These are phyloP conservation scores for Arabidopsis lyrata DNA, from an alignment of 441 rosid species.

Conservation along the genomic window DNA sequence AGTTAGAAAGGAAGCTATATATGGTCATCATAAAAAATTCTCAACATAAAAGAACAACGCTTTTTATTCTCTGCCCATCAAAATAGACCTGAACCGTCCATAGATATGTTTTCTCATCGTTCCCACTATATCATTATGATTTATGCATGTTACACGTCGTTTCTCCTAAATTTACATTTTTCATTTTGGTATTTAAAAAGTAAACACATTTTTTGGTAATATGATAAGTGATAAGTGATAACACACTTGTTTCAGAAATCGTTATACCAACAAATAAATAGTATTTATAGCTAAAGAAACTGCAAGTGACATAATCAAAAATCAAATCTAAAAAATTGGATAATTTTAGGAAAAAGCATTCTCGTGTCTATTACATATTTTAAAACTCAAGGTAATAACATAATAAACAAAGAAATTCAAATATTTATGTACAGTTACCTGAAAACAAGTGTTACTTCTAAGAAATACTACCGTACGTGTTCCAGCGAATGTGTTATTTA, in stretches of 20 bases:
- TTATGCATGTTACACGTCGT: constrained; percentile 2
- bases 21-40: not conserved
- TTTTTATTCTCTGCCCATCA: constrained; percentile 16
- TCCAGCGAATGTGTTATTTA: too few relatives aligned
- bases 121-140: constrained; percentile 22
- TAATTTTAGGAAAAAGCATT: too few relatives aligned
- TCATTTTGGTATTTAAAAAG: not conserved
- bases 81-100: constrained; percentile 31
- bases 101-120: constrained; percentile 13
- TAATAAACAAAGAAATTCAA: too few relatives aligned
- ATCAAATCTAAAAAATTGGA: not conserved
- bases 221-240: not conserved
- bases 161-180: not conserved
- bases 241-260: not conserved
- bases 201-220: not conserved
- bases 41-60: not conserved
- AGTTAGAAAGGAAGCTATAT: not conserved
- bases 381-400: too few relatives aligned
- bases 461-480: too few relatives aligned
- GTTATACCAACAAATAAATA: too few relatives aligned
- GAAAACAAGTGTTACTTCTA: too few relatives aligned
- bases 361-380: too few relatives aligned
- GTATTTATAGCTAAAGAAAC: not conserved
- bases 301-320: not conserved
- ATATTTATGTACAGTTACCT: too few relatives aligned